Evolutionary conservation across 495 filamentous ascomycete genomes (phyloP).

Genomic region (Parathielavia hyrcaniae): DNA sequence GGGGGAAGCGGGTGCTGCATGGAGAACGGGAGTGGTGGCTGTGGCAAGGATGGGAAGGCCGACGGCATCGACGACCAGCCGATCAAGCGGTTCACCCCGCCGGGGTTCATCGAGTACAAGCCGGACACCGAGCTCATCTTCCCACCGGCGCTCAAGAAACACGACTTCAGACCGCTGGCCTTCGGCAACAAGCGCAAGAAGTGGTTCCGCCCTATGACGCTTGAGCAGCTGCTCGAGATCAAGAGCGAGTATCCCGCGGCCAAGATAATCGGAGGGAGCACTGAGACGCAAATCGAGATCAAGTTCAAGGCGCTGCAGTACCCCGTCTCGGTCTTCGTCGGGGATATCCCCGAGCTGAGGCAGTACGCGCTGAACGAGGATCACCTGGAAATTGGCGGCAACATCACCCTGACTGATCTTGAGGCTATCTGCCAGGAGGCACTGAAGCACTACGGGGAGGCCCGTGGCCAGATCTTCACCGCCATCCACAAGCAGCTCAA

Average conservation of each 20-base stretch:
- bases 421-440: slow-evolving; percentile 69
- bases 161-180: slow-evolving; percentile 71
- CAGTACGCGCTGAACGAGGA: slow-evolving; percentile 74
- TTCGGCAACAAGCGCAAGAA: slow-evolving; percentile 93
- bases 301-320: slow-evolving; percentile 97
- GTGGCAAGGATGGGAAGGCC: slow-evolving; percentile 56
- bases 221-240: slow-evolving; percentile 85
- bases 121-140: slow-evolving; percentile 95
- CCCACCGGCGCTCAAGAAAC: slow-evolving; percentile 73
- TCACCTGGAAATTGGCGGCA: slow-evolving; percentile 81
- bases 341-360: slow-evolving; percentile 83
- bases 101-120: slow-evolving; percentile 86
- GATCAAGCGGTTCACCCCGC: slow-evolving; percentile 67
- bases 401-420: slow-evolving; percentile 81
- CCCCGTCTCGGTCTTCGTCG: slow-evolving; percentile 80
- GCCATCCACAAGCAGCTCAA: slow-evolving; percentile 72
- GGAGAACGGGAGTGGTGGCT: slow-evolving; percentile 52
- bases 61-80: slow-evolving; percentile 38
- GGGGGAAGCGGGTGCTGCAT: slow-evolving; percentile 63
- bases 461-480: slow-evolving; percentile 63
- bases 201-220: slow-evolving; percentile 85
- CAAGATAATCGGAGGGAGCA: slow-evolving; percentile 93
- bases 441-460: slow-evolving; percentile 67
- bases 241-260: slow-evolving; percentile 78
- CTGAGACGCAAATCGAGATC: slow-evolving; percentile 95